Base-by-base conservation (phyloP, 768 basidiomycete species). In the Naganishia vaughanmartiniae region DNA sequence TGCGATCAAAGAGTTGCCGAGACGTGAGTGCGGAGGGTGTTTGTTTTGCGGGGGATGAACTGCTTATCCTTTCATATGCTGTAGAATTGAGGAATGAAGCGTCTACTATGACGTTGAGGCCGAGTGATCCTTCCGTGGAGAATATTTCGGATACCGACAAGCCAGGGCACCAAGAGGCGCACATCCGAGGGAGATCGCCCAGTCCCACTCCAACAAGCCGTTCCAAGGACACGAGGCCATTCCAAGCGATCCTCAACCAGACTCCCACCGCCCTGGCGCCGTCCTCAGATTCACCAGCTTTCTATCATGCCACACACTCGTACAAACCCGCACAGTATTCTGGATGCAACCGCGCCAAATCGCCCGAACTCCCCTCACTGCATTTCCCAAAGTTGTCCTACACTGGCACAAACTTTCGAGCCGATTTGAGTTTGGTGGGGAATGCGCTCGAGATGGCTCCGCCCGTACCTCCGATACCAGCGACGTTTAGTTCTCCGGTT, bases 311-410 rank as follows among this genome's bases (percentile, higher is more conserved):
- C 48, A 6, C 4, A n/a, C 24, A 4, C 48, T 26, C 48, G 4
- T n/a, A 24, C 24, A 3, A 51, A 21, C 21, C 48, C 19, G 17
- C 11, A 5, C n/a, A 58, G 7, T 19, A n/a, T 34, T 24, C 57
- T 7, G n/a, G 57, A 15, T 58, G 11, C 7, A 26, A 57, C 26
- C 34, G 30, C 55, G 55, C 30, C 4, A 66, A 39, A 14, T 63
- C 60, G 12, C 60, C 69, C 4, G 57, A 60, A 33, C 48, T 72
- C 36, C 71, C 71, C 19, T 30, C 48, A n/a, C 66, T 72, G 28
- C 67, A 68, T 54, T 72, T 72, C 30, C 24, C 67, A 15, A 42
- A 46, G 46, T 54, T 67, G 6, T 39, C 42, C n/a, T 65, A 67
- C n/a, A 34, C 71, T 11, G 66, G 71, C 26, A 31, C 54, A 42